Conservation (phyloP, 805 yeast genomes). For the Pichia phayaonensis region DNA sequence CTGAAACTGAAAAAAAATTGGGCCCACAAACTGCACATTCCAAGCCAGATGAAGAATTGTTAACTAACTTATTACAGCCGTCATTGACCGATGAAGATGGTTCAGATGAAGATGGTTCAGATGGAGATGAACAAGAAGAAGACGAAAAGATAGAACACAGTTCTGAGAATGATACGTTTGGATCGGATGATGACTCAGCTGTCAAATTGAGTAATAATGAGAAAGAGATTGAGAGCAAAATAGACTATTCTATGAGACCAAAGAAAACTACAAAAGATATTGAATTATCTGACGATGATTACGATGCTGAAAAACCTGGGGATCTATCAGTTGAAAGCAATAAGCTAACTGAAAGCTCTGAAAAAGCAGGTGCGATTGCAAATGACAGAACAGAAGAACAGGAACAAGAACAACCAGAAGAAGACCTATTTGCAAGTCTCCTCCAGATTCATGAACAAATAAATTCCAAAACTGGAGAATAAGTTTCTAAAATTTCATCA, state of each 20-base stretch:
- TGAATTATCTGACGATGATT: background rate
- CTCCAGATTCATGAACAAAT: conserved; percentile 1
- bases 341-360: no score
- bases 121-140: background rate
- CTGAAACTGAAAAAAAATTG: background rate
- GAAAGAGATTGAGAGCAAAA: background rate
- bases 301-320: background rate
- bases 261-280: no score
- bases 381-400: no score
- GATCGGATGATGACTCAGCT: no score
- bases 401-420: background rate
- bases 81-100: background rate
- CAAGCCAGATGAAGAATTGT: background rate
- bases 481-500: background rate
- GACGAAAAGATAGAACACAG: no score
- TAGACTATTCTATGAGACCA: no score
- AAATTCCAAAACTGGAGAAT: background rate
- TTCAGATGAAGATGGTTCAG: background rate
- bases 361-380: background rate
- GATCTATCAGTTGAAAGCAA: background rate
- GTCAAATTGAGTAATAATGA: no score
- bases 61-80: background rate
- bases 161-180: background rate
- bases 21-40: background rate
- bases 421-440: conserved; percentile 2